Evolutionary conservation across 78 protist genomes (phyloP), one percentile per base, ranked within the genome.

Genomic region (Chrysochromulina tobinii): DNA sequence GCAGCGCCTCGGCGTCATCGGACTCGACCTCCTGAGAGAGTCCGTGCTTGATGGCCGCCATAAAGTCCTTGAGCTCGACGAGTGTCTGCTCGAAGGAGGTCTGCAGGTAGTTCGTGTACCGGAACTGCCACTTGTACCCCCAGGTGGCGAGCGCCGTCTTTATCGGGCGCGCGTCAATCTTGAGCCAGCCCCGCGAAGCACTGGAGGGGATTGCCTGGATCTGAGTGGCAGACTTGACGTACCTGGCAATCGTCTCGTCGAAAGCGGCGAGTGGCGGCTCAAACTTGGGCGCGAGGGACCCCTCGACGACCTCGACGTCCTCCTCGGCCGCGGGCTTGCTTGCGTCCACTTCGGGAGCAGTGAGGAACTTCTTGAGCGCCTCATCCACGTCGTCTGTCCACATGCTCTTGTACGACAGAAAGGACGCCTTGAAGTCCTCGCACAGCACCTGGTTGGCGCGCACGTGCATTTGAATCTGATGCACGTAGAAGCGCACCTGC

Each of bases 131-230:
- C 92, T 93, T 55, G 90, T 64, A 12, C 11, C 88, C 25, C 48
- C 2, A 9, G 17, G 69, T 57, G 53, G 7, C 0, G 75, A 96
- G 87, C 51, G 91, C 55, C 21, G 68, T 11, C 88, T 85, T 87
- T 61, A 94, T 61, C 12, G 96, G 95, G 79, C 55, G 12, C 53
- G 92, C 75, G 89, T 97, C 93, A 59, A 95, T 27, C 14, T 77
- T n/a, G 79, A 96, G 90, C 94, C 94, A 96, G 25, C 89, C 90
- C 68, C 64, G 2, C 57, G 23, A 1, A n/a, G 25, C 66, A 12
- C 15, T 0, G 18, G 57, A 1, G 20, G 90, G 91, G 53, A 93
- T 48, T 27, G 1, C 57, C 69, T 53, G 12, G 7, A 95, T 27
- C 48, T 79, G 17, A 23, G n/a, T 73, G 72, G 9, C 79, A 50